Percentiles rank a stretch among this genome's conserved stretches.
Evolutionary conservation across 1,284 basidiomycete genomes (phyloP).

Genomic region (Ceratobasidium sp.): DNA sequence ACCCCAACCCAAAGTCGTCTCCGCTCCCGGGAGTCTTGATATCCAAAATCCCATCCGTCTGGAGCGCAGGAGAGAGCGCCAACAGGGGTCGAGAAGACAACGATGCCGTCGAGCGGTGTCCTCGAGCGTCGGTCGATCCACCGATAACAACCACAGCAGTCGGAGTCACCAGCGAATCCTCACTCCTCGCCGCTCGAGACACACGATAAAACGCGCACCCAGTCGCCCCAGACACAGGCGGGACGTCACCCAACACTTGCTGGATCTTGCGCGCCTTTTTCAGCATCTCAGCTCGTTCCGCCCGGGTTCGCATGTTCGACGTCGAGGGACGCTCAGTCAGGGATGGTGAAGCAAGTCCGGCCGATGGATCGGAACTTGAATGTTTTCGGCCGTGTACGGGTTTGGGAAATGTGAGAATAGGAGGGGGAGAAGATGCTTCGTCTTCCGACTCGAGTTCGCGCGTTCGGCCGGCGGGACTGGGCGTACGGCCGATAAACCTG

Average conservation of each 20-base stretch:
- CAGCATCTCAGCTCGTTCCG: constrained; percentile 72
- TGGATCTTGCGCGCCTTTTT: constrained; percentile 76
- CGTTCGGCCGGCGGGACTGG: constrained; percentile 13
- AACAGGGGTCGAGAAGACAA: constrained; percentile 11
- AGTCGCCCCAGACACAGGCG: constrained; percentile 44
- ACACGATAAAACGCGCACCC: constrained; percentile 21
- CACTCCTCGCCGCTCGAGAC: constrained; percentile 20
- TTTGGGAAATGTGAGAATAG: background rate
- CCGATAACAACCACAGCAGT: constrained; percentile 6
- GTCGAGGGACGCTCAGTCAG: constrained; percentile 56
- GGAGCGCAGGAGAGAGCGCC: constrained; percentile 9
- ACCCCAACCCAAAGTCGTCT: constrained; percentile 9
- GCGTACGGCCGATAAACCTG: constrained; percentile 29
- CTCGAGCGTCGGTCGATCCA: constrained; percentile 5
- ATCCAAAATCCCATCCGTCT: background rate
- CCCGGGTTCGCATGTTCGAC: constrained; percentile 67
- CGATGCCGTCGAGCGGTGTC: constrained; percentile 27
- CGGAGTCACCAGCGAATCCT: constrained; percentile 1
- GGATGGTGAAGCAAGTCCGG: background rate
- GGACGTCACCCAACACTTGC: constrained; percentile 66
- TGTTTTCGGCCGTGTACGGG: constrained; percentile 15
- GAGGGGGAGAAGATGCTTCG: constrained; percentile 7
- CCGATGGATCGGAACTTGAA: constrained; percentile 32
- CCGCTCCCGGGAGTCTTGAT: background rate
- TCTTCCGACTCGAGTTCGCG: constrained; percentile 26